Evolutionary conservation across 2,329 filamentous ascomycete species (phyloP), one percentile per base, ranked within the genome.

Genomic region (Diaporthe caulivora): DNA sequence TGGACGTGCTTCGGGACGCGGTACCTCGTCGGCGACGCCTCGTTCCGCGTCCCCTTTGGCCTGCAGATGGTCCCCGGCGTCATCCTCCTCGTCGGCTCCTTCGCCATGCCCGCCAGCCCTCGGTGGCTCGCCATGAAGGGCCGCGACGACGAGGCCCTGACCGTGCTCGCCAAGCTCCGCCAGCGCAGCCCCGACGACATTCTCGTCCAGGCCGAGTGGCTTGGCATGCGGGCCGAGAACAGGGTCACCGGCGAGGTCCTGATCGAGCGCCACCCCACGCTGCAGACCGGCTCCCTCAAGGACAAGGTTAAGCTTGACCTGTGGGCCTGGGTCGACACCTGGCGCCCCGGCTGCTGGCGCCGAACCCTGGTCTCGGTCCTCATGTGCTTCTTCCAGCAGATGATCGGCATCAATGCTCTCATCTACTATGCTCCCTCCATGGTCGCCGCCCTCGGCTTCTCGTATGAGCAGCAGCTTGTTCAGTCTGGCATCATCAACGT

Each of bases 381-480:
- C 0, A 77, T 91, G n/a, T 87, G 88, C 83, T 90, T 91, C 78
- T 91, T 90, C 78, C 88, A 91, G 72, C 88, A 89, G 76, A 87
- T 88, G 62, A 81, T 84, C 3, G 86, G 86, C 0, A 86, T 88
- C 76, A 88, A 88, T 73, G 87, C 84, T 6, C 78, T 88, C 24
- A 80, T 82, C 21, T 87, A 87, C 78, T 88, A 88, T 77, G 83
- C 83, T 0, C 86, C 86, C 0, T 86, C 83, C 0, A 79, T 88
- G 0, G 88, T 88, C 75, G 76, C 81, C 21, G 84, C 83, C 1
- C 85, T 87, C 79, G 85, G 85, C 21, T 78, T 87, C 31, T 79
- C 83, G 55, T 80, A 81, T 53, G 79, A 84, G 51, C 84, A 85
- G 82, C 83, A 84, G 69, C 81, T 87, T 3, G 81, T 86, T 73